These are phyloP conservation scores for Amanita exitialis DNA, from an alignment of 768 basidiomycete species.

Conservation along the genomic window DNA sequence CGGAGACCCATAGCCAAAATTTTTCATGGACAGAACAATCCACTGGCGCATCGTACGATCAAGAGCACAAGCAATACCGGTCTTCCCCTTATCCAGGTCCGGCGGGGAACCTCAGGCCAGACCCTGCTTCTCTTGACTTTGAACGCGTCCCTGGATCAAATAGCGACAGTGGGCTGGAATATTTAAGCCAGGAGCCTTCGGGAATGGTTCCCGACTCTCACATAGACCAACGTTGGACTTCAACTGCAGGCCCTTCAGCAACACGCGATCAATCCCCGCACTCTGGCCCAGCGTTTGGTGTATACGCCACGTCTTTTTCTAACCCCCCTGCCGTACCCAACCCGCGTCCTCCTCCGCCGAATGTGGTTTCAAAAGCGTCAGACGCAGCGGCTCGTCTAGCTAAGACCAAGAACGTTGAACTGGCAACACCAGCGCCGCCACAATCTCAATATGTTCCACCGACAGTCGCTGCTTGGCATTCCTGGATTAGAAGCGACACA, in stretches of 20 bases:
- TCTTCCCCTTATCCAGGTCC: slow-evolving; percentile 5
- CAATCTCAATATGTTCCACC: slow-evolving; percentile 1
- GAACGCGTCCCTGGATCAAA: slow-evolving; percentile 1
- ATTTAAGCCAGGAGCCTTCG: slow-evolving; percentile 1
- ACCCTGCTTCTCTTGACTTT: neutral
- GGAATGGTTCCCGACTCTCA: neutral
- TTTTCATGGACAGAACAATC: neutral
- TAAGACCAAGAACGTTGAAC: neutral
- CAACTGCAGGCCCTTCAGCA: neutral
- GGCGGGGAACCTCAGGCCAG: neutral
- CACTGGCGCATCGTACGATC: neutral
- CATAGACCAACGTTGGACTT: neutral
- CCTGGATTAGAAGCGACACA: neutral
- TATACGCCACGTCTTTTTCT: slow-evolving; percentile 3
- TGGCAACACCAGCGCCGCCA: neutral
- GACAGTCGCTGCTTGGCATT: slow-evolving; percentile 1
- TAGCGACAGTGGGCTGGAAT: slow-evolving; percentile 1
- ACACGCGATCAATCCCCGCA: neutral
- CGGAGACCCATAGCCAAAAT: neutral
- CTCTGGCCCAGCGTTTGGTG: neutral
- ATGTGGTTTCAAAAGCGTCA: slow-evolving; percentile 4
- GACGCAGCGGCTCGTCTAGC: slow-evolving; percentile 3
- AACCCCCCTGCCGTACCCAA: neutral
- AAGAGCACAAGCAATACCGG: neutral
- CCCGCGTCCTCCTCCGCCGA: neutral